These are phyloP conservation scores for Helminthosporium solani DNA, from an alignment of 2,329 filamentous ascomycete species.

Conservation along the genomic window DNA sequence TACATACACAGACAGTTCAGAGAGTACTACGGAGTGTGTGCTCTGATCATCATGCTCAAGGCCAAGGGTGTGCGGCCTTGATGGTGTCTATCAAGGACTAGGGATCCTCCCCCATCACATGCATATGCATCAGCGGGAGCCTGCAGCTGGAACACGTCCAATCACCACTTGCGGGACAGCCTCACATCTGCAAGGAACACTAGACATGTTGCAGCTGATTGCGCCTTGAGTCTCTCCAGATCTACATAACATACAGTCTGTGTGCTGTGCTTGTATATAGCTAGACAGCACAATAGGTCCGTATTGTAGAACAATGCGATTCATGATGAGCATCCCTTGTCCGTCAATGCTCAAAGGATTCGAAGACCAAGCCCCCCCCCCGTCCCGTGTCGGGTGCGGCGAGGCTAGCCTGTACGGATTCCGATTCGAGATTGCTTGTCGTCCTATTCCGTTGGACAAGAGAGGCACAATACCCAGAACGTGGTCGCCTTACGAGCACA, in stretches of 20 bases:
- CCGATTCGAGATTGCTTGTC: constrained; percentile 34
- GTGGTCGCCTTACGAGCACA: constrained; percentile 18
- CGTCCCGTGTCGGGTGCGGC: constrained; percentile 14
- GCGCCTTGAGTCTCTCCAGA: constrained; percentile 10
- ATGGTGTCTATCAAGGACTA: constrained; percentile 22
- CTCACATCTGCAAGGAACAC: constrained; percentile 42
- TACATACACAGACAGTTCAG: no score
- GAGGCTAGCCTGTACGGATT: constrained; percentile 22
- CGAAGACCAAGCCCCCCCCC: neutral
- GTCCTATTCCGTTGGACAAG: constrained; percentile 31
- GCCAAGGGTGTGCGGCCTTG: constrained; percentile 16
- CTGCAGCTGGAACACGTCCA: constrained; percentile 35
- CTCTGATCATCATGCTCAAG: constrained; percentile 25
- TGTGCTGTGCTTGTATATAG: no score
- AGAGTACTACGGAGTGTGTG: no score
- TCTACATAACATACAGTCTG: no score
- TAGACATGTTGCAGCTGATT: constrained; percentile 25
- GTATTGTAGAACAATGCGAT: no score
- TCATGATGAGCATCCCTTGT: neutral
- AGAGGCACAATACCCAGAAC: constrained; percentile 35
- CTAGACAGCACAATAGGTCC: neutral
- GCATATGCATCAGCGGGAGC: constrained; percentile 42
- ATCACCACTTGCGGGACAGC: constrained; percentile 35
- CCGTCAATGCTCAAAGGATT: neutral
- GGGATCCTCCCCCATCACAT: constrained; percentile 37